These are phyloP conservation scores for Sporisorium reilianum DNA, from an alignment of 1,284 basidiomycete genomes.

Conservation along the genomic window DNA sequence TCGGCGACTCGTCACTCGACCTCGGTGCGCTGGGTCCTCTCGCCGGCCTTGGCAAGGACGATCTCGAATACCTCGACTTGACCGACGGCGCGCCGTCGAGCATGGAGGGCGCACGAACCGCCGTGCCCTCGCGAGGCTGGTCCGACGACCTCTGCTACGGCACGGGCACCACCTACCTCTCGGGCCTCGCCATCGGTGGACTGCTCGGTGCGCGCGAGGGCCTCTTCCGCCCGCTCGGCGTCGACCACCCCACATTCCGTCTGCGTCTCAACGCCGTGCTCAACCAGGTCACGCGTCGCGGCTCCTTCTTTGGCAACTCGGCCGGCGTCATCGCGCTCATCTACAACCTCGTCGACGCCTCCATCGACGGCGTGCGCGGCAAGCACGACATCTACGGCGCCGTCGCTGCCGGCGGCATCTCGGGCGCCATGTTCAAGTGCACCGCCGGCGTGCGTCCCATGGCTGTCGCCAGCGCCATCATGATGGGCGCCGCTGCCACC, in stretches of 20 bases:
- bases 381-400: conserved; percentile 91
- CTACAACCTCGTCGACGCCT: conserved; percentile 96
- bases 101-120: conserved; percentile 66
- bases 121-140: conserved; percentile 81
- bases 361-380: conserved; percentile 87
- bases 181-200: conserved; percentile 93
- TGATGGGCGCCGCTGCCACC: conserved; percentile 86
- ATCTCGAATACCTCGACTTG: conserved; percentile 69
- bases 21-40: conserved; percentile 81
- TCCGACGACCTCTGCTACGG: conserved; percentile 99
- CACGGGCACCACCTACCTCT: conserved; percentile 97
- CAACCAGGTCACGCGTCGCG: conserved; percentile 95
- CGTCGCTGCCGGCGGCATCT: conserved; percentile 90
- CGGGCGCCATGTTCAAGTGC: conserved; percentile 91
- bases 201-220: conserved; percentile 97
- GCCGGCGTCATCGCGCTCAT: conserved; percentile 95
- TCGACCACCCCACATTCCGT: conserved; percentile 72
- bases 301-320: conserved; percentile 97
- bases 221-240: conserved; percentile 81
- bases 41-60: conserved; percentile 63
- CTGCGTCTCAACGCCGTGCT: conserved; percentile 96
- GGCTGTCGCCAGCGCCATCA: conserved; percentile 85
- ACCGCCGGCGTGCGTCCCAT: conserved; percentile 93
- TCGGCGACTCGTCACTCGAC: conserved; percentile 84
- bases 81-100: conserved; percentile 64